Evolutionary conservation across 495 filamentous ascomycete species (phyloP).

Genomic region (Thermochaetoides thermophila): DNA sequence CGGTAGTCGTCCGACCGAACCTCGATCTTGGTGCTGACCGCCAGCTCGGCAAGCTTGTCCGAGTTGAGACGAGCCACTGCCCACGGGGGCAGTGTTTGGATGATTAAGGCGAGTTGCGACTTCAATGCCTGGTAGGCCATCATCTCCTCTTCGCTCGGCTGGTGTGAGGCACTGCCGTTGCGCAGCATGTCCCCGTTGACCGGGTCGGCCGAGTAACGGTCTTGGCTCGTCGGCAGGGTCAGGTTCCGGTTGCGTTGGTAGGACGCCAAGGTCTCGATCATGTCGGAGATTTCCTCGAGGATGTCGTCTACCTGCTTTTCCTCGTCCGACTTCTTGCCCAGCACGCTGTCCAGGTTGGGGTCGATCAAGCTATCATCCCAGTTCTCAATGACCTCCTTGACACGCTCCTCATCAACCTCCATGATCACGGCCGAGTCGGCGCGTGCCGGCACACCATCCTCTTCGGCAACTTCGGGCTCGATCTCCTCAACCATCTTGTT

Average conservation of each 20-base stretch:
- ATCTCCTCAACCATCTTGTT: slow-evolving; percentile 28
- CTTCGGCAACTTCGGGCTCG: slow-evolving; percentile 26
- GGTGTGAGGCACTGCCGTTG: slow-evolving; percentile 30
- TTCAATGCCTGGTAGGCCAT: slow-evolving; percentile 61
- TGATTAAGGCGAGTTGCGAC: slow-evolving; percentile 53
- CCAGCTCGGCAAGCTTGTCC: slow-evolving; percentile 66
- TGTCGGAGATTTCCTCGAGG: slow-evolving; percentile 62
- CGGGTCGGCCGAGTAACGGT: slow-evolving; percentile 32
- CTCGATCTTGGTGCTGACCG: slow-evolving; percentile 68
- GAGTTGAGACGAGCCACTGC: slow-evolving; percentile 75
- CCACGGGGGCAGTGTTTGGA: slow-evolving; percentile 67
- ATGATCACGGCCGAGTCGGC: slow-evolving; percentile 9
- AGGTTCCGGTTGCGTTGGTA: slow-evolving; percentile 72
- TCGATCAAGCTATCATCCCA: slow-evolving; percentile 36
- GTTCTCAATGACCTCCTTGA: slow-evolving; percentile 32
- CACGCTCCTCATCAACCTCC: slow-evolving; percentile 30
- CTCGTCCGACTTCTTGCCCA: slow-evolving; percentile 33
- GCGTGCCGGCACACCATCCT: slow-evolving; percentile 18
- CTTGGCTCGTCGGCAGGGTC: slow-evolving; percentile 37
- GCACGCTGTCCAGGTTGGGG: slow-evolving; percentile 34
- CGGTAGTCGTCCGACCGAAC: slow-evolving; percentile 54
- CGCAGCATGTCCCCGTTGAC: slow-evolving; percentile 37
- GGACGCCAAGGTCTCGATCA: slow-evolving; percentile 73
- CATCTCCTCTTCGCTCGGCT: slow-evolving; percentile 48
- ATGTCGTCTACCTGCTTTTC: slow-evolving; percentile 59